phyloP scores from a whole-genome alignment of 805 yeast genomes.

The Alloascoidea hylecoeti region DNA sequence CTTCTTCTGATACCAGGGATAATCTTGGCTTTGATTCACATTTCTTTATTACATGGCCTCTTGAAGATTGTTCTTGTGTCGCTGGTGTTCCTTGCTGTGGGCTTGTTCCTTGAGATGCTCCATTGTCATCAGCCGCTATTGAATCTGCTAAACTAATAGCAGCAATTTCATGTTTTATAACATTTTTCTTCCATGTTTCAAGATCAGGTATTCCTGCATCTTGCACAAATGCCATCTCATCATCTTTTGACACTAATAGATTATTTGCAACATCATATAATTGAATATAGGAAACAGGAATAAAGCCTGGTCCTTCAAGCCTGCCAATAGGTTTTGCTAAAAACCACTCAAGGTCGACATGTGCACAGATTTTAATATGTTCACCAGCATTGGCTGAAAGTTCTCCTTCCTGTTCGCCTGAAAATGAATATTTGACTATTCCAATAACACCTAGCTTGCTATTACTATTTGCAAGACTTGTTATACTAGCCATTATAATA shows the following conservation, averaged over 20 bases:
- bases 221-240: neutral
- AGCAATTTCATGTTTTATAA: neutral
- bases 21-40: constrained; percentile 7
- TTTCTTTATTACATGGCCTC: too few relatives aligned
- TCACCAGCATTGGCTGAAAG: neutral
- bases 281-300: neutral
- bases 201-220: neutral
- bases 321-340: neutral
- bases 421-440: neutral
- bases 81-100: too few relatives aligned
- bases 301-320: neutral
- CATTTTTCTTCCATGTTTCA: constrained; percentile 1
- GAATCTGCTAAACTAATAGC: neutral
- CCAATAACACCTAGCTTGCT: too few relatives aligned
- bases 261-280: neutral
- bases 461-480: too few relatives aligned
- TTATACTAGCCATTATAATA: too few relatives aligned
- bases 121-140: neutral
- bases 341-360: constrained; percentile 1
- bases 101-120: neutral
- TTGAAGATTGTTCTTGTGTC: neutral
- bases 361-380: neutral
- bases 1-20: too few relatives aligned
- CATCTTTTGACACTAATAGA: neutral
- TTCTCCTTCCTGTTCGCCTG: neutral